Evolutionary conservation across 345 rosid species (phyloP).

Genomic region (Salix dunnii): DNA sequence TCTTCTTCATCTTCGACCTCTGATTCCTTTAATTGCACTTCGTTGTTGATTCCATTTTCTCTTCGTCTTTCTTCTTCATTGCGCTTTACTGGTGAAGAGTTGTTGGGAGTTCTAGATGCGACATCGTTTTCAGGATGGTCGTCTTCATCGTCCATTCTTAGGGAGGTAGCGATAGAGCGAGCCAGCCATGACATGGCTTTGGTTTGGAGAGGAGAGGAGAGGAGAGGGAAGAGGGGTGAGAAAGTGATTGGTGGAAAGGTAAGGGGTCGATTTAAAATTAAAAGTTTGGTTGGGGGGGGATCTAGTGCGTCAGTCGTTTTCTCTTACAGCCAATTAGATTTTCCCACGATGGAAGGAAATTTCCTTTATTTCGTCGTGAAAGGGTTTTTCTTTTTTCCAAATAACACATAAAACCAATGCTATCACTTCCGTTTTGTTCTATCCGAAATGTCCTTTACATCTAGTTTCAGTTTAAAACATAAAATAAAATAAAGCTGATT

Average conservation of each 20-base stretch:
- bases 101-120: slow-evolving; percentile 1
- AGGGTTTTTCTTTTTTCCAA: no score
- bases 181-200: slow-evolving; percentile 76
- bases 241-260: slow-evolving; percentile 16
- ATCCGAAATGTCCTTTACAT: no score
- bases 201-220: background rate
- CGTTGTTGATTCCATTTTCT: slow-evolving; percentile 9
- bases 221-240: slow-evolving; percentile 13
- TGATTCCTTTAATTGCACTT: background rate
- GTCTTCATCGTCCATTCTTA: slow-evolving; percentile 35
- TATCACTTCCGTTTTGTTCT: no score
- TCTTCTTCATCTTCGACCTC: slow-evolving; percentile 33
- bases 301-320: background rate
- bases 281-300: background rate
- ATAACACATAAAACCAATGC: no score
- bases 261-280: slow-evolving; percentile 4
- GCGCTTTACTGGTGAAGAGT: slow-evolving; percentile 16
- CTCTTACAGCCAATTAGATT: background rate
- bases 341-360: slow-evolving; percentile 8
- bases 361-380: background rate
- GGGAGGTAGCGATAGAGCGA: slow-evolving; percentile 75
- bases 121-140: slow-evolving; percentile 22
- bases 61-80: slow-evolving; percentile 16
- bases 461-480: no score
- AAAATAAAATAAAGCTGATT: no score